Evolutionary conservation across 2,329 filamentous ascomycete species (phyloP).

Genomic region (Aaosphaeria pasadenensis): DNA sequence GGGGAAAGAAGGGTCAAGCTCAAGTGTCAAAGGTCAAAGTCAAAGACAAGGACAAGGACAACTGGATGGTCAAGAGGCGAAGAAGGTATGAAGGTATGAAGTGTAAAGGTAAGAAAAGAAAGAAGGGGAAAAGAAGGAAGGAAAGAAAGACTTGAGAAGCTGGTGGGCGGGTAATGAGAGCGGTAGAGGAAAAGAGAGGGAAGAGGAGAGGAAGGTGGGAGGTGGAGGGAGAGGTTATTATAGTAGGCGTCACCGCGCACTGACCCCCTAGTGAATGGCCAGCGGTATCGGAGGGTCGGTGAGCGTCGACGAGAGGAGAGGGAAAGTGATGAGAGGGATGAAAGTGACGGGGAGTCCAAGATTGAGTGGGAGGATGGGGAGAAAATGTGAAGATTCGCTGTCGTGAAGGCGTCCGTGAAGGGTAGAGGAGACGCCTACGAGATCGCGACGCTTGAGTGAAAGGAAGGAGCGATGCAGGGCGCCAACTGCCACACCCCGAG

Average conservation of each 20-base stretch:
- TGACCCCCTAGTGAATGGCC: conserved; percentile 20
- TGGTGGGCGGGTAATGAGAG: neutral
- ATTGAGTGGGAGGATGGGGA: too few species aligned
- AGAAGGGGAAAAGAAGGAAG: conserved; percentile 10
- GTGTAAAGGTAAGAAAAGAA: neutral
- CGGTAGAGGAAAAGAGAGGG: neutral
- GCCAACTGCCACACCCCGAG: too few species aligned
- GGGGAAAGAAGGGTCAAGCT: neutral
- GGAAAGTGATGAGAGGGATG: too few species aligned
- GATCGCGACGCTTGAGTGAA: too few species aligned
- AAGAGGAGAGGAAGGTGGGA: neutral
- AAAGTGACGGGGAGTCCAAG: too few species aligned
- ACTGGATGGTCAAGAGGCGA: neutral
- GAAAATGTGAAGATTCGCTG: too few species aligned
- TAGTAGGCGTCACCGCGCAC: conserved; percentile 22
- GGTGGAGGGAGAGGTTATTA: neutral
- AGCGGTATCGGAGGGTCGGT: neutral
- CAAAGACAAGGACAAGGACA: neutral
- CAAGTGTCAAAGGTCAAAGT: neutral
- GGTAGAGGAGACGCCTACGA: too few species aligned
- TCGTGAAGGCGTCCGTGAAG: too few species aligned
- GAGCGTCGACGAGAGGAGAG: too few species aligned
- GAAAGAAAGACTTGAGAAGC: too few species aligned
- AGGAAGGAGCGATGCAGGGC: too few species aligned
- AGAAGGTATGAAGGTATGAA: neutral